phyloP scores from a whole-genome alignment of 148 eudicot genomes.

The Rhododendron henanense region DNA sequence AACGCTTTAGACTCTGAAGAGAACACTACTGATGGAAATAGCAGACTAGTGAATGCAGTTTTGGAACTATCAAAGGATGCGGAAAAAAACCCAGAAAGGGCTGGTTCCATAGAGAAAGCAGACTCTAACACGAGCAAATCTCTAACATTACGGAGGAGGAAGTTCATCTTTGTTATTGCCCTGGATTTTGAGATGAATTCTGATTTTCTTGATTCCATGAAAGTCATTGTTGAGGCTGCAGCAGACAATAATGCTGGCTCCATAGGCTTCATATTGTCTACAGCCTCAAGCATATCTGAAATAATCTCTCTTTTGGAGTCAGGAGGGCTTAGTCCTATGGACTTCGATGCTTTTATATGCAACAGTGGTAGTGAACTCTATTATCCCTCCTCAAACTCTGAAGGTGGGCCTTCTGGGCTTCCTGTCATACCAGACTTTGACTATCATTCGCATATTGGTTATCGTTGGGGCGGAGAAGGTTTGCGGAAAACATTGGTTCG shows the following conservation, averaged over 20 bases:
- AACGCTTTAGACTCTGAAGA: constrained; percentile 32
- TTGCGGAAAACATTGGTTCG: constrained; percentile 73
- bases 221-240: constrained; percentile 45
- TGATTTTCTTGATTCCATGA: constrained; percentile 42
- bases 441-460: constrained; percentile 69
- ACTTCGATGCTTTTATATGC: constrained; percentile 89
- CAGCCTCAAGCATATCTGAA: constrained; percentile 70
- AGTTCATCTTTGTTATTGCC: constrained; percentile 57
- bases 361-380: constrained; percentile 84
- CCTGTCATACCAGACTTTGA: constrained; percentile 39
- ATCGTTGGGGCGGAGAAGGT: constrained; percentile 93
- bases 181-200: constrained; percentile 47
- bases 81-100: constrained; percentile 23
- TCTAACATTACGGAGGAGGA: constrained; percentile 65
- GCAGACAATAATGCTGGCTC: constrained; percentile 52
- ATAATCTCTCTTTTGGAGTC: constrained; percentile 51
- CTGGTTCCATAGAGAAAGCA: constrained; percentile 34
- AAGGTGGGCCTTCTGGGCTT: constrained; percentile 44
- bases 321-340: constrained; percentile 54
- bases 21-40: constrained; percentile 23
- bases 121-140: constrained; percentile 43
- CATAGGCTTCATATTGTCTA: constrained; percentile 65
- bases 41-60: constrained; percentile 55
- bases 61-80: constrained; percentile 53
- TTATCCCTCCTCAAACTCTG: constrained; percentile 57